phyloP scores from a whole-genome alignment of 305 asterid species.

The Petunia hybrid region DNA sequence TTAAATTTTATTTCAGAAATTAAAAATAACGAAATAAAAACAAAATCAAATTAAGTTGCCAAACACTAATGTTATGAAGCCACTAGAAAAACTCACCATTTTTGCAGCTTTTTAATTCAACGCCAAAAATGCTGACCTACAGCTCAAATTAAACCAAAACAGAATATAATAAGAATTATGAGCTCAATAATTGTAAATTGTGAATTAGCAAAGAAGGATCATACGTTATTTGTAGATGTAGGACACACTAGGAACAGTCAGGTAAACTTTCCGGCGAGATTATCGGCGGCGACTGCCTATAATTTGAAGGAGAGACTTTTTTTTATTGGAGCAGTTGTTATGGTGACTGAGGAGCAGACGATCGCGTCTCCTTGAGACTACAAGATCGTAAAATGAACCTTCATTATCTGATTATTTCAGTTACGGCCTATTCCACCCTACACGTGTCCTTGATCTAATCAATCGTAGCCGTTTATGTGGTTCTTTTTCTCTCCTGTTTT shows the following conservation, averaged over 20 bases:
- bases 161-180: not conserved
- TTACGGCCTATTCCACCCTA: not conserved
- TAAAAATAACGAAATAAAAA: not conserved
- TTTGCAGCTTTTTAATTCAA: conserved; percentile 19
- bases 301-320: conserved; percentile 15
- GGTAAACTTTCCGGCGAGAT: conserved; percentile 30
- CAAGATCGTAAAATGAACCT: not conserved
- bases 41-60: not conserved
- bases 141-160: conserved; percentile 1
- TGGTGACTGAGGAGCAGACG: conserved; percentile 41
- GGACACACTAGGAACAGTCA: not conserved
- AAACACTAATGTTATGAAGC: not conserved
- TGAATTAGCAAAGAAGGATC: conserved; percentile 5
- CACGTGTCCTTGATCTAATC: conserved; percentile 16
- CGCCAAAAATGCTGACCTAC: conserved; percentile 15
- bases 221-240: not conserved
- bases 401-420: not conserved
- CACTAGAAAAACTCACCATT: conserved; percentile 25
- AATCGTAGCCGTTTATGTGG: conserved; percentile 26
- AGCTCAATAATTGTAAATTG: not conserved
- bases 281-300: conserved; percentile 19
- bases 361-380: conserved; percentile 33
- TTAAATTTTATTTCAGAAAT: not conserved
- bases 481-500: not conserved
- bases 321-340: not conserved